Evolutionary conservation across 495 filamentous ascomycete species (phyloP).

Genomic region (Neurospora sp.): DNA sequence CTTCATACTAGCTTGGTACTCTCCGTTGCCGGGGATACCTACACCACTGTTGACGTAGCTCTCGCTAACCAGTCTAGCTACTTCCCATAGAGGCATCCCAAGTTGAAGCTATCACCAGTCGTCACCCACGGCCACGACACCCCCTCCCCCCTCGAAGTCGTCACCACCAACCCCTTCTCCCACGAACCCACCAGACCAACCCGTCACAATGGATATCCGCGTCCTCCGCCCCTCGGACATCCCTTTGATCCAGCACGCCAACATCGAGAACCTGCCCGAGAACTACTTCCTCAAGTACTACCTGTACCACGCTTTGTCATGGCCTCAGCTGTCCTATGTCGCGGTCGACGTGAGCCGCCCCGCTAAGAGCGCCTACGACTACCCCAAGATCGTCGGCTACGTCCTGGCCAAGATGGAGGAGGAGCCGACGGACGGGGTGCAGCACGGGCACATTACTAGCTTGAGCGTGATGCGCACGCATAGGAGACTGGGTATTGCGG

Average conservation of each 20-base stretch:
- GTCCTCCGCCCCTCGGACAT: constrained; percentile 67
- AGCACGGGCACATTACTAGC: constrained; percentile 93
- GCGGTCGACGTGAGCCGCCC: constrained; percentile 82
- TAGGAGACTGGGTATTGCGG: constrained; percentile 78
- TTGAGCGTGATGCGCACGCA: constrained; percentile 96
- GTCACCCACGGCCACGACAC: not conserved
- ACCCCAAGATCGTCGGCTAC: constrained; percentile 97
- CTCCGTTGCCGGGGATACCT: not conserved
- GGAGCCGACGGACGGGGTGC: constrained; percentile 81
- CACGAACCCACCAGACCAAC: not conserved
- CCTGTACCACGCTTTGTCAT: constrained; percentile 96
- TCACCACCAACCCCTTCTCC: not conserved
- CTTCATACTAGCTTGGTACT: not conserved
- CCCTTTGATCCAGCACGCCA: constrained; percentile 91
- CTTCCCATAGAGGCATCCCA: not conserved
- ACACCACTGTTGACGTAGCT: not conserved
- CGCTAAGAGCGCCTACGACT: constrained; percentile 66
- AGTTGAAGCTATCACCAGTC: not conserved
- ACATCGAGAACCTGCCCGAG: constrained; percentile 97
- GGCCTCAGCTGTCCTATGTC: constrained; percentile 94
- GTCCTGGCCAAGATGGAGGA: constrained; percentile 99
- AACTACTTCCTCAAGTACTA: constrained; percentile 99
- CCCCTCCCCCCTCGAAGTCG: not conserved
- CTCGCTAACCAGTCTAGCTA: not conserved
- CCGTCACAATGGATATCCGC: constrained; percentile 61